Evolutionary conservation across 2,329 filamentous ascomycete genomes (phyloP).

Genomic region (Scedosporium minutisporum): DNA sequence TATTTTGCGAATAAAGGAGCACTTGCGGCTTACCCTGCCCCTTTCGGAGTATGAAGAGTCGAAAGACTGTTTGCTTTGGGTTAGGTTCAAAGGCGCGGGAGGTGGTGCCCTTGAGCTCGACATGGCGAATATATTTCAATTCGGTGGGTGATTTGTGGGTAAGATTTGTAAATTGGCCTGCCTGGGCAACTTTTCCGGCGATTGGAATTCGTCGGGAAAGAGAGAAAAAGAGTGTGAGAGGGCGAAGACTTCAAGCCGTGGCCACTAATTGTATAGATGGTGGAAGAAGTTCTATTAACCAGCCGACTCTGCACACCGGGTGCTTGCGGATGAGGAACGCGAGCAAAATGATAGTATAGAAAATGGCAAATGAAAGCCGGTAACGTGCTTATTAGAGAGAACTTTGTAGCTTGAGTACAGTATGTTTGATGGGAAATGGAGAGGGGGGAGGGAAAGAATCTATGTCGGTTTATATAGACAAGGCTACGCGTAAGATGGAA

Average conservation of each 20-base stretch:
- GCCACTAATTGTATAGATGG: not conserved
- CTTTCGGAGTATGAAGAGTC: conserved; percentile 2
- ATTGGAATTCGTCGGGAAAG: no score
- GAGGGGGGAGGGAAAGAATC: not conserved
- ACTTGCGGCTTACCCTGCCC: conserved; percentile 2
- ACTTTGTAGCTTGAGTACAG: not conserved
- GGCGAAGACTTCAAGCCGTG: not conserved
- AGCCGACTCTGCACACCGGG: conserved; percentile 3
- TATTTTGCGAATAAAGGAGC: not conserved
- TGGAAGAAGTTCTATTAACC: not conserved
- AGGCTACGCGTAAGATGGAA: not conserved
- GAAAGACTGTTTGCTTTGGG: not conserved
- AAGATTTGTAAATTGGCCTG: not conserved
- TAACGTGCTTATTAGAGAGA: no score
- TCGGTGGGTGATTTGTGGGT: not conserved
- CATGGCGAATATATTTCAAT: not conserved
- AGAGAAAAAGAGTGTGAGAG: not conserved
- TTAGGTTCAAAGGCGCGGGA: not conserved
- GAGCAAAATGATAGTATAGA: conserved; percentile 1
- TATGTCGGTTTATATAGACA: not conserved
- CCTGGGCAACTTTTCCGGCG: not conserved
- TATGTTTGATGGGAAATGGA: not conserved
- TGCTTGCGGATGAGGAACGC: conserved; percentile 1
- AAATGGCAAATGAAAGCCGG: not conserved
- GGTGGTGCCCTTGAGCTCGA: not conserved